These are phyloP conservation scores for Sanghuangporus weigelae DNA, from an alignment of 1,284 basidiomycete genomes.

Conservation along the genomic window DNA sequence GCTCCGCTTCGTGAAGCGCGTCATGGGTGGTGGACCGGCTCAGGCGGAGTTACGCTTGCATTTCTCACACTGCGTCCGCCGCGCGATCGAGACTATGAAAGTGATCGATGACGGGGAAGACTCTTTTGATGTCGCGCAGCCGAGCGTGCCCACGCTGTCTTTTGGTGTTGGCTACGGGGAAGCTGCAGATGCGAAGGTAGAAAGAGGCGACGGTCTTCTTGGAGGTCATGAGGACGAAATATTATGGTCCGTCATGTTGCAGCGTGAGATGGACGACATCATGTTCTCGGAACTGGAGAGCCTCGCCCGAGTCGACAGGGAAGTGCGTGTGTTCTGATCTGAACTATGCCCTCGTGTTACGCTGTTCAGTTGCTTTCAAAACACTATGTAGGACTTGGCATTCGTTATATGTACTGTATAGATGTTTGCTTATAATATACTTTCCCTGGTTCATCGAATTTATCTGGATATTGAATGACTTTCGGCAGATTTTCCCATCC, in stretches of 20 bases:
- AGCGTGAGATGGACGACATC: conserved; percentile 60
- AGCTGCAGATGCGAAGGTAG: conserved; percentile 55
- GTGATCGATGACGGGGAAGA: conserved; percentile 78
- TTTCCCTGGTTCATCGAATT: not conserved
- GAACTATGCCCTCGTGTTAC: not conserved
- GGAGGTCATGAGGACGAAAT: conserved; percentile 65
- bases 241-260: conserved; percentile 62
- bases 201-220: conserved; percentile 70
- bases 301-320: conserved; percentile 54
- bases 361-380: not conserved
- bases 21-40: conserved; percentile 36
- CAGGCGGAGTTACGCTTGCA: conserved; percentile 44
- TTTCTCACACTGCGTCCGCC: conserved; percentile 63
- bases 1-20: conserved; percentile 59
- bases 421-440: not conserved
- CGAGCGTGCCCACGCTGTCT: conserved; percentile 47
- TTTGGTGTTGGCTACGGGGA: conserved; percentile 79
- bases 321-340: conserved; percentile 10
- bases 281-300: conserved; percentile 76
- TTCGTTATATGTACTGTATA: conserved; percentile 9
- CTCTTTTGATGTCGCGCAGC: conserved; percentile 60
- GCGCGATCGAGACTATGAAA: conserved; percentile 82
- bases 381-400: not conserved
- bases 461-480: not conserved
- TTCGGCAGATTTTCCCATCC: not conserved